Evolutionary conservation across 306 rosid genomes (phyloP).

Genomic region (Lagenaria siceraria): DNA sequence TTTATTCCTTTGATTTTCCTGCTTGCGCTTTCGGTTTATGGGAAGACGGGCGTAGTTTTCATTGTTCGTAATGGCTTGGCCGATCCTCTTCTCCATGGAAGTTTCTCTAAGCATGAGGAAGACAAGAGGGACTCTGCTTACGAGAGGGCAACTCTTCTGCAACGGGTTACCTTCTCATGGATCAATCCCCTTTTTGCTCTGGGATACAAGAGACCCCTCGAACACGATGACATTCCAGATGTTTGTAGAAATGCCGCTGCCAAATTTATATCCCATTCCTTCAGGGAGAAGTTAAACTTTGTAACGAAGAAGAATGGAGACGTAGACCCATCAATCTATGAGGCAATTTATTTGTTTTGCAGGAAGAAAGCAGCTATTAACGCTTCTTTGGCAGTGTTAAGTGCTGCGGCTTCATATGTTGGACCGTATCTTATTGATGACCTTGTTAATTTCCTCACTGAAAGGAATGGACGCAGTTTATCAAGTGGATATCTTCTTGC

Average conservation of each 20-base stretch:
- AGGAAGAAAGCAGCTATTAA: constrained; percentile 69
- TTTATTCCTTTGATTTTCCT: constrained; percentile 42
- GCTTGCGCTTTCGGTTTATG: constrained; percentile 37
- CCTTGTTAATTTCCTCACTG: constrained; percentile 43
- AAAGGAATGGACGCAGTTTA: constrained; percentile 32
- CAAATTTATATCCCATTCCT: constrained; percentile 30
- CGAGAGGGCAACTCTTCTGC: constrained; percentile 37
- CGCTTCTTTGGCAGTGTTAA: constrained; percentile 46
- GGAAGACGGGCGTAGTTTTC: constrained; percentile 39
- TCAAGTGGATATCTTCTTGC: constrained; percentile 56
- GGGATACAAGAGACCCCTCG: constrained; percentile 58
- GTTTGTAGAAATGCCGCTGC: constrained; percentile 60
- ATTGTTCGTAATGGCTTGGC: constrained; percentile 19
- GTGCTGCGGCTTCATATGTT: constrained; percentile 72
- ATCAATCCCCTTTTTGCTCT: constrained; percentile 61
- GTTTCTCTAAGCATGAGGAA: constrained; percentile 19
- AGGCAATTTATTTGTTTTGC: constrained; percentile 39
- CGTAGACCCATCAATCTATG: constrained; percentile 46
- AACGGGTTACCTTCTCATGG: constrained; percentile 70
- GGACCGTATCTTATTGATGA: constrained; percentile 83
- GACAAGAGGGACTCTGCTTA: constrained; percentile 34
- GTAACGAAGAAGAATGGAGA: constrained; percentile 42
- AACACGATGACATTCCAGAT: constrained; percentile 51
- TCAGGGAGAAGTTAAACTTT: constrained; percentile 32
- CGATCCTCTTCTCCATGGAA: constrained; percentile 53